Evolutionary conservation across 2,329 filamentous ascomycete species (phyloP), one percentile per base, ranked within the genome.

Genomic region (Arachnomyces sp.): DNA sequence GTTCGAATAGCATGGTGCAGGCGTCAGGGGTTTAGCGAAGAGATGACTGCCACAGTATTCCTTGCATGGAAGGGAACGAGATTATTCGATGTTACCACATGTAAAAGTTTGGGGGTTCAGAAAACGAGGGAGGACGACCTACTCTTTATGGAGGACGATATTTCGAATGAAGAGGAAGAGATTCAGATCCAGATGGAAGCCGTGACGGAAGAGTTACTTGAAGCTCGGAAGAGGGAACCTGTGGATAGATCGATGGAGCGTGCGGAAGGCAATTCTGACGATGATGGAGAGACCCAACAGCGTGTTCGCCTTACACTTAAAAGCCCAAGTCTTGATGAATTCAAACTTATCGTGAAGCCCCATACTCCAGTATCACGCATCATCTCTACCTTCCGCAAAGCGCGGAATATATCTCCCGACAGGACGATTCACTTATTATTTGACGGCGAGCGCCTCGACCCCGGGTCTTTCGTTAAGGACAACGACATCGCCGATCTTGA

Each of bases 11-110:
- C 75, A 9, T 95, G 87, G 85, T 77, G 83, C 51, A 63, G 68
- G 9, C 71, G 72, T 39, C 82, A 89, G 54, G 60, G 59, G 1
- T 73, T 78, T 34, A 60, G 67, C 2, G 61, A 66, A 2, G 66
- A 73, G 2, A 57, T 72, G 16, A 62, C 71, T 2, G 64, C 72
- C 3, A 66, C 69, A 1, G 67, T 93, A 13, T 83, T 92, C 52
- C 72, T 96, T 40, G 92, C 86, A 0, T 95, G 86, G 82, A 81
- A 80, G 47, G 74, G 77, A 17, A 77, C 77, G 43, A 77, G 78
- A 44, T 63, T 95, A 3, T 95, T 84, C 56, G 78, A 84, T 48
- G 74, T 76, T n/a, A 86, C 84, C 4, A 89, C 82, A 1, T 81
- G 86, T 43, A 71, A 72, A 39, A 80, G 75, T 35, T 65, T 94